Conservation (phyloP, 2,329 filamentous ascomycete genomes). For the Geosmithia flava region DNA sequence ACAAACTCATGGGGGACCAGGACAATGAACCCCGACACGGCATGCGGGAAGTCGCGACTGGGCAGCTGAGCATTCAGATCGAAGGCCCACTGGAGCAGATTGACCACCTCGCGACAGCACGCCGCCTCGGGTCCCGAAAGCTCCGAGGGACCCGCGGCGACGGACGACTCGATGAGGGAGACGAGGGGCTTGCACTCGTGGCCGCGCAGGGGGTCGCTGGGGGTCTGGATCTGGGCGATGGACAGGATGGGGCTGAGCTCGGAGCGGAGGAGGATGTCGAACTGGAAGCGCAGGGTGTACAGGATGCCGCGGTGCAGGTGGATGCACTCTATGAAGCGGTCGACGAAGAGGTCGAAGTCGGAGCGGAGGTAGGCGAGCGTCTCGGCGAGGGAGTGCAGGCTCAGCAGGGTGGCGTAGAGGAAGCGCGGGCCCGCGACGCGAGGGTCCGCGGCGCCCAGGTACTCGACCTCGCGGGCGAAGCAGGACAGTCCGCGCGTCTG, state of each 20-base stretch:
- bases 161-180: constrained; percentile 16
- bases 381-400: constrained; percentile 36
- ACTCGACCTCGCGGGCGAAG: constrained; percentile 18
- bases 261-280: constrained; percentile 19
- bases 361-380: constrained; percentile 23
- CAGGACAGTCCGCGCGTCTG: constrained; percentile 28
- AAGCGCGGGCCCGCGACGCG: constrained; percentile 24
- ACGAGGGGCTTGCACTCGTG: constrained; percentile 13
- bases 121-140: constrained; percentile 12
- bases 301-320: constrained; percentile 29
- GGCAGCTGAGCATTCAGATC: constrained; percentile 15
- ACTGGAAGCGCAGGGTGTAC: constrained; percentile 19
- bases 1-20: constrained; percentile 18
- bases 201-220: constrained; percentile 6
- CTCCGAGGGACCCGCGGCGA: constrained; percentile 4
- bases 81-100: constrained; percentile 19
- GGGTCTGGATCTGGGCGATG: constrained; percentile 7
- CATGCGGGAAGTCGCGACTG: constrained; percentile 12
- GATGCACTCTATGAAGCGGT: constrained; percentile 26
- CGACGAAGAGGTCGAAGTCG: constrained; percentile 25
- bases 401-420: constrained; percentile 29
- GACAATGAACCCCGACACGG: constrained; percentile 18
- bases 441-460: constrained; percentile 10
- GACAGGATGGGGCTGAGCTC: constrained; percentile 16
- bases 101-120: constrained; percentile 15